A percentile compares a stretch with the other conserved stretches of the same genome.
These are phyloP conservation scores for Papiliotrema fonsecae DNA, from an alignment of 1,284 basidiomycete genomes.

Conservation along the genomic window DNA sequence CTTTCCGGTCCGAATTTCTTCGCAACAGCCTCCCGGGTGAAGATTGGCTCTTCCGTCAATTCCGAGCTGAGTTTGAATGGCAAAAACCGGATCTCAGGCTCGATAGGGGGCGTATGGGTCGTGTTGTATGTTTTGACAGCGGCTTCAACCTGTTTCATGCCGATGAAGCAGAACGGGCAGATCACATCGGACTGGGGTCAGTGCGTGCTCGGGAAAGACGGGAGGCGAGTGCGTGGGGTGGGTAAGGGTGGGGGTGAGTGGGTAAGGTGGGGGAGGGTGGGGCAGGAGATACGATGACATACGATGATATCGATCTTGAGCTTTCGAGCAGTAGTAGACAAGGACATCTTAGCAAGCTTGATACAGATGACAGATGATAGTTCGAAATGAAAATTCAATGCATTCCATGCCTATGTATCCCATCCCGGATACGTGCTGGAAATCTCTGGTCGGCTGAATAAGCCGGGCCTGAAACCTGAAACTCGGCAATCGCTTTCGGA, in stretches of 20 bases:
- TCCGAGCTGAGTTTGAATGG: conserved; percentile 44
- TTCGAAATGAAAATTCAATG: too few species aligned
- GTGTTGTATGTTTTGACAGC: conserved; percentile 24
- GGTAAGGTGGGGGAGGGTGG: neutral
- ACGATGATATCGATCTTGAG: neutral
- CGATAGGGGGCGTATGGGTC: conserved; percentile 11
- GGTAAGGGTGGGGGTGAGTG: too few species aligned
- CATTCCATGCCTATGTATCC: too few species aligned
- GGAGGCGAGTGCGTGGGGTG: neutral
- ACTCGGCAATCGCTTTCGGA: too few species aligned
- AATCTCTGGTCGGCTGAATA: too few species aligned
- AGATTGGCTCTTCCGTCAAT: conserved; percentile 26
- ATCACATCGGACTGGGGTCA: conserved; percentile 31
- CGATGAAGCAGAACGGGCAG: conserved; percentile 43
- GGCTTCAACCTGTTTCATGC: conserved; percentile 32
- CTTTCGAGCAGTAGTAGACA: neutral
- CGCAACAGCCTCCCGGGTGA: conserved; percentile 30
- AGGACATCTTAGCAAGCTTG: neutral
- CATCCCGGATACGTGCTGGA: too few species aligned
- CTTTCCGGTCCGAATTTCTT: conserved; percentile 43
- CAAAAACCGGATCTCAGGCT: conserved; percentile 36
- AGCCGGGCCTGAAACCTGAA: too few species aligned
- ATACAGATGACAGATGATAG: too few species aligned
- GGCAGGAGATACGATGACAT: neutral
- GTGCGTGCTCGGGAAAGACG: neutral